Evolutionary conservation across 2,329 filamentous ascomycete genomes (phyloP), one percentile per base, ranked within the genome.

Genomic region (Amauroascus verrucosus): DNA sequence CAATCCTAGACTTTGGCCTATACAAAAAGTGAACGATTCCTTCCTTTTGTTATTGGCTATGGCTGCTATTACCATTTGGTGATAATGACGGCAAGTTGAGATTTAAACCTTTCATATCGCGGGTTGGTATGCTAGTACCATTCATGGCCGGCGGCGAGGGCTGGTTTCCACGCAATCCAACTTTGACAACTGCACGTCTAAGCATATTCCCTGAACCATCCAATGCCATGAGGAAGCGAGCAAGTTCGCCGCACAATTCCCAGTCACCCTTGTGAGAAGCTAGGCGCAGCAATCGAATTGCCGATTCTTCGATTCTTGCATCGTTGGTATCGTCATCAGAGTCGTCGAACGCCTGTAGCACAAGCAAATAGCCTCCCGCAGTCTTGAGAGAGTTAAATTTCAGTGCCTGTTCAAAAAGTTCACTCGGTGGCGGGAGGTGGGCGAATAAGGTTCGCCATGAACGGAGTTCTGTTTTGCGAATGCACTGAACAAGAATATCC

Each of bases 401-500:
- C 8, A 98, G 73, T 3, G 89, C 91, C 67, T 95, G 88, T 67
- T 98, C 91, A 62, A 98, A 98, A 0, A 98, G 78, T 60, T 93
- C 86, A 62, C 89, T 85, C 3, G 91, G 88, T 0, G 91, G 88
- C 0, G 93, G 93, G 0, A 98, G 77, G 63, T 96, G 89, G 3
- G 84, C 82, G 67, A 98, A 98, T 1, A 98, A 76, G 0, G 93
- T 96, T 56, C 86, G 83, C 93, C 93, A 98, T 53, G 88, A 95
- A 37, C 91, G 83, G 6, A 95, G 83, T 65, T 98, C 93, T 0
- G 93, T 98, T 70, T 98, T 98, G 52, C 93, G 85, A 1, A 93
- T 96, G 70, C 93, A 98, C 70, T 95, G 93, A 18, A 98, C 85
- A 22, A 98, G 84, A 54, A 97, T 93, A 63, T 97, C 91, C 14